phyloP scores from a whole-genome alignment of 345 rosid species.

The Euphorbia pulcherrima region DNA sequence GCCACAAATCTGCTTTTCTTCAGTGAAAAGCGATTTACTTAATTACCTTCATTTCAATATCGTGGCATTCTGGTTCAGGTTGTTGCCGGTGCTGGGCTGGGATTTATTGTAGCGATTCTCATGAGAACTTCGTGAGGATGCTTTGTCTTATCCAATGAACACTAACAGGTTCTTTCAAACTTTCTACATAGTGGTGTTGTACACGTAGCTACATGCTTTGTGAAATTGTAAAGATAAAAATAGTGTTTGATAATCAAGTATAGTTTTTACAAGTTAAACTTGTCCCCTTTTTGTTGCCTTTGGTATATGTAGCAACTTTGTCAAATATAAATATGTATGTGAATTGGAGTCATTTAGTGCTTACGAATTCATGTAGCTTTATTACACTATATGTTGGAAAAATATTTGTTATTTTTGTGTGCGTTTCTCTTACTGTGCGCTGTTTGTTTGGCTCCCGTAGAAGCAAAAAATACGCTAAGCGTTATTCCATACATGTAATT shows the following conservation, averaged over 20 bases:
- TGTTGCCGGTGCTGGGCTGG: conserved; percentile 47
- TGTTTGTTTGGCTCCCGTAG: neutral
- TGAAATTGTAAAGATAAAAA: neutral
- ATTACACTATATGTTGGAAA: too few relatives aligned
- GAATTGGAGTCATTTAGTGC: too few relatives aligned
- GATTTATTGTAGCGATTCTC: conserved; percentile 43
- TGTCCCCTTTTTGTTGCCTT: neutral
- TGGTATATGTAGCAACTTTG: too few relatives aligned
- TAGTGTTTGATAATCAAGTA: neutral
- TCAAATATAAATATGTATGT: too few relatives aligned
- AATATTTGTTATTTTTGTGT: conserved; percentile 2
- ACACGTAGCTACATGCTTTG: too few relatives aligned
- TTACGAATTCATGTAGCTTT: too few relatives aligned
- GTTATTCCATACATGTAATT: neutral
- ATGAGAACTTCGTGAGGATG: conserved; percentile 30
- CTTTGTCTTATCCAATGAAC: neutral
- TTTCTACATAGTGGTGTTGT: neutral
- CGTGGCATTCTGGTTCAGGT: conserved; percentile 36
- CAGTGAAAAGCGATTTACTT: neutral
- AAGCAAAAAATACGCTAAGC: too few relatives aligned
- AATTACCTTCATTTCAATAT: neutral
- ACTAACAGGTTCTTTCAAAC: neutral
- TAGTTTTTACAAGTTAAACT: neutral
- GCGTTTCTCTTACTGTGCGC: neutral
- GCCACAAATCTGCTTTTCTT: neutral